Evolutionary conservation across 1,284 basidiomycete species (phyloP), one percentile per base, ranked within the genome.

Genomic region (Tilletia setariae): DNA sequence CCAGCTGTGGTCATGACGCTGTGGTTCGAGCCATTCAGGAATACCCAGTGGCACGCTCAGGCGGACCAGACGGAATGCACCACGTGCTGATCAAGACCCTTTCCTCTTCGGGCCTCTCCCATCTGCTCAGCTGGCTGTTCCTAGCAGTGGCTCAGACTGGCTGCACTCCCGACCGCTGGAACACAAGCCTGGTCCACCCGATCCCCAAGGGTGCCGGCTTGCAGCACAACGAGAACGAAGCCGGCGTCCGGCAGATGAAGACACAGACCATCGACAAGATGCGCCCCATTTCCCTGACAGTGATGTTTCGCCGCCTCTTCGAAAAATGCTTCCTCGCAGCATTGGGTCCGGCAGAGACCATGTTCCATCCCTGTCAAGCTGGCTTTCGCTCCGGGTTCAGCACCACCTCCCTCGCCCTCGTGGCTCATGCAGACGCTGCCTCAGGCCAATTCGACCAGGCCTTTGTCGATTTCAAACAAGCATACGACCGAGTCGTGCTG

Each of bases 241-340:
- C 47, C 47, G 47, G 47, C 19, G 47, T 49, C 19, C 47, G 47
- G 16, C 8, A 7, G 47, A 4, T 4, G 19, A 19, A 7, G 8
- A n/a, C 25, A 16, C 47, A 49, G 6, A 4, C 4, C 6, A 49
- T 49, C n/a, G n/a, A n/a, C n/a, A n/a, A n/a, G n/a, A n/a, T n/a
- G n/a, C n/a, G n/a, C n/a, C n/a, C n/a, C n/a, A 49, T 49, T 23
- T 49, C 47, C 47, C 47, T 49, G 19, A 49, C 47, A 23, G 47
- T n/a, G 19, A 4, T 49, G 19, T 7, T 49, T 23, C 47, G 47
- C 19, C 47, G 47, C 19, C 47, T 49, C 19, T 49, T 49, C 47
- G 47, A 49, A 23, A 49, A 49, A 23, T 49, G 47, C 47, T 49
- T 49, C 19, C 47, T 49, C 19, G 47, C 47, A 16, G 6, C 8